Percentiles rank a stretch among this genome's conserved stretches.
Evolutionary conservation across 225 moss, liverwort and hornwort genomes (phyloP).

Genomic region (Pleurozium schreberi): DNA sequence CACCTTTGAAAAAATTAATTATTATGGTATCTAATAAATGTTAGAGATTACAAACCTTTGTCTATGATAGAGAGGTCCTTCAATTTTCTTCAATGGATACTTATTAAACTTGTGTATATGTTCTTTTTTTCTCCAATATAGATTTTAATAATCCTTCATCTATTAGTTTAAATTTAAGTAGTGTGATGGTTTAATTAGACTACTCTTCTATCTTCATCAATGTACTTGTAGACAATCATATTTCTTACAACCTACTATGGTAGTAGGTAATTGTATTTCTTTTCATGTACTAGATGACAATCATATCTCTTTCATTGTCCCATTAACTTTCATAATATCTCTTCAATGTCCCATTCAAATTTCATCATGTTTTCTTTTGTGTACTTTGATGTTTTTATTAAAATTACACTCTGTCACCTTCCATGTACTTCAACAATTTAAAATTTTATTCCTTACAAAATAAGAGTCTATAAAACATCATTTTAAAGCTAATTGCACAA

Average conservation of each 20-base stretch:
- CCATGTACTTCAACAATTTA: not conserved
- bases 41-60: not conserved
- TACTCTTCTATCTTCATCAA: not conserved
- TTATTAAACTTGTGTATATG: too few relatives aligned
- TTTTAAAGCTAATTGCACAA: fast-evolving
- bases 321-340: not conserved
- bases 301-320: not conserved
- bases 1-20: not conserved
- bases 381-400: not conserved
- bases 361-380: not conserved
- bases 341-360: not conserved
- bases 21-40: too few relatives aligned
- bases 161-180: not conserved
- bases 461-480: fast-evolving
- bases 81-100: not conserved
- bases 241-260: not conserved
- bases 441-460: not conserved
- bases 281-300: too few relatives aligned
- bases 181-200: not conserved
- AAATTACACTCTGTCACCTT: not conserved
- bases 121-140: not conserved
- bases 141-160: too few relatives aligned
- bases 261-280: too few relatives aligned
- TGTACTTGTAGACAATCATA: not conserved
- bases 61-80: not conserved